phyloP scores from a whole-genome alignment of 2,329 filamentous ascomycete genomes.

The Raffaelea albimanens region DNA sequence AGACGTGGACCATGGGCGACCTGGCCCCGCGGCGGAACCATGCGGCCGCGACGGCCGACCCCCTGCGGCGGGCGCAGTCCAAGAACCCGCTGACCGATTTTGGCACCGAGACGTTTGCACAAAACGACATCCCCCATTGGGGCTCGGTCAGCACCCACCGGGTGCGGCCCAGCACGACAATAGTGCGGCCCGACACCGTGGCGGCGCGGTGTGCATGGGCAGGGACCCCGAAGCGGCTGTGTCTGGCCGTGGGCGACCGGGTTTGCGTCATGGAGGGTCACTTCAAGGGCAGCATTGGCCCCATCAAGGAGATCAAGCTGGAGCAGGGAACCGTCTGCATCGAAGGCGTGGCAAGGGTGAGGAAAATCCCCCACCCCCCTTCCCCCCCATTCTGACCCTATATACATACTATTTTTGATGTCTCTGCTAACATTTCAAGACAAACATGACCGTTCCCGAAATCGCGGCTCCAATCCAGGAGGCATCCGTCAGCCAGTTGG shows the following conservation, averaged over 20 bases:
- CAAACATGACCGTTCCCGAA: slow-evolving; percentile 25
- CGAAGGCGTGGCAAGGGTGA: slow-evolving; percentile 54
- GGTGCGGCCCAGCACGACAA: slow-evolving; percentile 5
- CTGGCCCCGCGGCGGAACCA: slow-evolving; percentile 66
- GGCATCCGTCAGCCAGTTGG: slow-evolving; percentile 34
- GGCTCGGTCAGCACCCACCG: slow-evolving; percentile 12
- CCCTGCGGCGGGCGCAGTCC: slow-evolving; percentile 9
- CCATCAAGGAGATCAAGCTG: slow-evolving; percentile 48
- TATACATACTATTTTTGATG: too few relatives aligned
- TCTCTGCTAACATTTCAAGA: slow-evolving; percentile 17
- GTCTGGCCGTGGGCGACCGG: slow-evolving; percentile 61
- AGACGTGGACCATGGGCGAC: slow-evolving; percentile 72
- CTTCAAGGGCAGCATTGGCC: slow-evolving; percentile 76
- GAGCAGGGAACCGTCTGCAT: slow-evolving; percentile 51
- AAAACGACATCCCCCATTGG: slow-evolving; percentile 10
- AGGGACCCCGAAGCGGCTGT: slow-evolving; percentile 47
- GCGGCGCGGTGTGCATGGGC: slow-evolving; percentile 43
- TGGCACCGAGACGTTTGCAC: slow-evolving; percentile 11
- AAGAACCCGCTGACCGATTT: slow-evolving; percentile 5
- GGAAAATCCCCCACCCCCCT: slow-evolving; percentile 16
- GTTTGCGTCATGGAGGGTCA: slow-evolving; percentile 72
- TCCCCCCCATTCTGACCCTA: too few relatives aligned
- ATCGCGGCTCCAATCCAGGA: slow-evolving; percentile 28
- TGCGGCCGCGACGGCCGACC: slow-evolving; percentile 9
- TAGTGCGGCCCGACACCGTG: slow-evolving; percentile 19